Evolutionary conservation across 2,329 filamentous ascomycete species (phyloP), one percentile per base, ranked within the genome.

Genomic region (Rutstroemia sp.): DNA sequence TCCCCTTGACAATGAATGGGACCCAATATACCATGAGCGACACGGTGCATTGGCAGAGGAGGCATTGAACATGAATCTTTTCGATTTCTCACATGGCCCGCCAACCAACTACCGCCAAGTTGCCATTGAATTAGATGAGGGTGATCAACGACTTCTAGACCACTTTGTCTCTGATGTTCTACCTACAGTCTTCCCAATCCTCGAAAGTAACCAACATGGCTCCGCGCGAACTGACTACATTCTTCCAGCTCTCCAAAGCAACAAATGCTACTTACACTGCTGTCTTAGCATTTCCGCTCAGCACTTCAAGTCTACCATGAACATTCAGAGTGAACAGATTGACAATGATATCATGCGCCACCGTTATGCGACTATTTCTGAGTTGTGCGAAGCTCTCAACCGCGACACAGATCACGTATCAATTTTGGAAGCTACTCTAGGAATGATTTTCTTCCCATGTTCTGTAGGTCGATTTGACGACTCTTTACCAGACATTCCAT

Each of bases 391-490:
- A 60, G 86, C 89, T 0, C 80, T 97, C 56, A 84, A 85, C 67
- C 78, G 80, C 58, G 91, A 96, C 68, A 85, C 86, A 68, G 80
- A 95, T 68, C 91, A 96, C 70, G 81, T 87, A 58, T 83, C 94
- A 71, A 95, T 95, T 65, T 83, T 97, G 12, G 92, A 97, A 72
- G 91, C 92, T 1, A 91, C 92, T 0, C 80, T 97, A 5, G 91
- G 89, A 51, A 91, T 97, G 82, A 96, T 96, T 70, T 94, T 96
- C 75, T 95, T 96, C 76, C 90, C 96, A 70, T 94, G 88, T 74
- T 87, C 89, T 25, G 92, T 97, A 61, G 92, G 92, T 54, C 83
- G 89, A 65, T 84, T 87, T 38, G 87, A 94, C 65, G 90, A 96
- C 69, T 81, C 81, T 48, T 82, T 96, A 23, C 87, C 89, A 16